These are phyloP conservation scores for Parafenestella ontariensis DNA, from an alignment of 2,329 filamentous ascomycete species.

Conservation along the genomic window DNA sequence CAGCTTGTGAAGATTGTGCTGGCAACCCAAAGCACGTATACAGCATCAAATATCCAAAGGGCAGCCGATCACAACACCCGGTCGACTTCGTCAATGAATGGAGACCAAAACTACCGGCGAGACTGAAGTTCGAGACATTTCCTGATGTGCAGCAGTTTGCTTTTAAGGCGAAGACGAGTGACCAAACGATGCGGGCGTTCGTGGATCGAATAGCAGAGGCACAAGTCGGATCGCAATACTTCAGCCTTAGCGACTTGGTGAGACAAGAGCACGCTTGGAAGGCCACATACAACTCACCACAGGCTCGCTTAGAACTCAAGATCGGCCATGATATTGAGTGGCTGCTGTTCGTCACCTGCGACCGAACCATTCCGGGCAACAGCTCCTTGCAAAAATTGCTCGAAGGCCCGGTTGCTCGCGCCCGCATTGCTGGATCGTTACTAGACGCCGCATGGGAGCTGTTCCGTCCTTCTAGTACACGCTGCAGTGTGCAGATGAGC, in stretches of 20 bases:
- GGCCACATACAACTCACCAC: slow-evolving; percentile 50
- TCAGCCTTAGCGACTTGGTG: slow-evolving; percentile 24
- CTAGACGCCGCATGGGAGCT: slow-evolving; percentile 34
- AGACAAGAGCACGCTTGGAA: slow-evolving; percentile 50
- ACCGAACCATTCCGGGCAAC: slow-evolving; percentile 46
- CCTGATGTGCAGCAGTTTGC: slow-evolving; percentile 7
- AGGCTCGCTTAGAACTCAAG: slow-evolving; percentile 50
- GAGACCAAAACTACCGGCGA: slow-evolving; percentile 32
- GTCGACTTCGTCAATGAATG: slow-evolving; percentile 55
- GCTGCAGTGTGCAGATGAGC: slow-evolving; percentile 22
- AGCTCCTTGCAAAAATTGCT: slow-evolving; percentile 53
- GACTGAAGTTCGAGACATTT: slow-evolving; percentile 28
- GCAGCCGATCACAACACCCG: slow-evolving; percentile 46
- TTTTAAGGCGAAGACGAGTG: not conserved
- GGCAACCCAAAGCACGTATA: slow-evolving; percentile 63
- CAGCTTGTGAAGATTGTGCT: slow-evolving; percentile 61
- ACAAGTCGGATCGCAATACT: slow-evolving; percentile 12
- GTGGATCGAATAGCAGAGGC: slow-evolving; percentile 12
- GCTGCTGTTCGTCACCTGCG: slow-evolving; percentile 56
- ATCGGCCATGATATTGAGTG: slow-evolving; percentile 53
- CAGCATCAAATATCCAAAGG: slow-evolving; percentile 1
- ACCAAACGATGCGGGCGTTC: slow-evolving; percentile 9
- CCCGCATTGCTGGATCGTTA: slow-evolving; percentile 10
- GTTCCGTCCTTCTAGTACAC: slow-evolving; percentile 18
- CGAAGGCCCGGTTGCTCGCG: slow-evolving; percentile 29